Evolutionary conservation across 1,284 basidiomycete species (phyloP), one percentile per base, ranked within the genome.

Genomic region (Coniferiporia weirii): DNA sequence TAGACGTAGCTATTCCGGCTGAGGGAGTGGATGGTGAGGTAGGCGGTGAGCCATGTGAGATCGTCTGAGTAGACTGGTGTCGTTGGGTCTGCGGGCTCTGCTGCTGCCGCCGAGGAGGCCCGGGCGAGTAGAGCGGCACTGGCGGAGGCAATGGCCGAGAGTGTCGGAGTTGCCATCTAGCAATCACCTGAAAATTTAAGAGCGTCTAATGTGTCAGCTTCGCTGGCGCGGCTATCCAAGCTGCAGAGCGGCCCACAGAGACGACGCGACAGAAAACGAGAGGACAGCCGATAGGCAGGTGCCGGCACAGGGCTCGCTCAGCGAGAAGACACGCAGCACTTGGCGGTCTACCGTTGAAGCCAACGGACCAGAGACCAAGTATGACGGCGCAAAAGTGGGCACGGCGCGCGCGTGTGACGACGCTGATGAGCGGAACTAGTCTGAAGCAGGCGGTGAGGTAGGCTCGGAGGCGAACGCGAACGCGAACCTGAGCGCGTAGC

Each of bases 11-110:
- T 78, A 1, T 76, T 71, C 20, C 71, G 63, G 68, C 77, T 79
- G 61, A 83, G 75, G 51, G 77, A 78, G 65, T 82, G 80, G 56
- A 80, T 77, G 59, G 74, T 71, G 48, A 84, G 71, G 64, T 84
- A 85, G 27, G 79, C 79, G 4, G 76, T 77, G 63, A 84, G 73
- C 79, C 82, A 85, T 65, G 81, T 71, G 20, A 75, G 65, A 63
- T 76, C 72, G 64, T 83, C 74, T 7, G 70, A 38, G 62, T 75
- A 78, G 34, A 69, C 65, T 45, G 81, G 82, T 5, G 75, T 75
- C 15, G 78, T 70, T 1, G 79, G 78, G 64, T 81, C 72, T 55
- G 78, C 66, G 22, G 65, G 64, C 19, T 68, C 59, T 15, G 70
- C 59, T 40, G 66, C 64, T 59, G 64, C 51, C 13, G 57, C 38